A percentile compares a stretch with the other conserved stretches of the same genome.
phyloP scores from a whole-genome alignment of 2,329 filamentous ascomycete genomes.

The Phaeophleospora eucalypticola region DNA sequence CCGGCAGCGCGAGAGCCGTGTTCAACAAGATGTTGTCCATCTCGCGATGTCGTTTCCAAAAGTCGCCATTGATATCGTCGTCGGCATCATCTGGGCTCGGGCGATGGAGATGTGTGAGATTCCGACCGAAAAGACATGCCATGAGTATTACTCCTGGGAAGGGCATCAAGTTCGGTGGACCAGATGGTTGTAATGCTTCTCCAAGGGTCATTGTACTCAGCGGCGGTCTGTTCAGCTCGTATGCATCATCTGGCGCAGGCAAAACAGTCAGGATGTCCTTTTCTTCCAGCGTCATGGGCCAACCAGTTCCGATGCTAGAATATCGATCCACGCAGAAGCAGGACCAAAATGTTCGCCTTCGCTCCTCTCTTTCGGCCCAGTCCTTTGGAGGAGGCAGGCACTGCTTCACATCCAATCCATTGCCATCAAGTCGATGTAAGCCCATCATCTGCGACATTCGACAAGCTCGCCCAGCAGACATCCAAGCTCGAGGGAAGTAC shows the following conservation, averaged over 20 bases:
- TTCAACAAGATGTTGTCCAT: conserved; percentile 90
- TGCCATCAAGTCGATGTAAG: conserved; percentile 78
- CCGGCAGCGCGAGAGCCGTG: conserved; percentile 77
- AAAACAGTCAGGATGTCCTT: conserved; percentile 83
- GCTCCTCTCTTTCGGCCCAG: conserved; percentile 90
- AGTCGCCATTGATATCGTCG: conserved; percentile 83
- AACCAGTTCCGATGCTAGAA: conserved; percentile 91
- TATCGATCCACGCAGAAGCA: conserved; percentile 87
- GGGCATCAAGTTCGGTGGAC: conserved; percentile 69
- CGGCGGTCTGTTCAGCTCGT: conserved; percentile 72
- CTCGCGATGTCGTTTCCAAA: conserved; percentile 88
- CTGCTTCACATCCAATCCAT: conserved; percentile 84
- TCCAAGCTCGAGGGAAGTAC: conserved; percentile 94
- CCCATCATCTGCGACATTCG: conserved; percentile 88
- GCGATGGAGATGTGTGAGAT: conserved; percentile 85
- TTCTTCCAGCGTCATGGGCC: conserved; percentile 94
- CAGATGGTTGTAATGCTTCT: conserved; percentile 66
- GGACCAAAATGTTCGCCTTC: conserved; percentile 92
- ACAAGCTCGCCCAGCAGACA: conserved; percentile 79
- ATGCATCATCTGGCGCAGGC: conserved; percentile 79
- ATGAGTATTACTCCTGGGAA: conserved; percentile 79
- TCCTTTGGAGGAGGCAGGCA: conserved; percentile 81
- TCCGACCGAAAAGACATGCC: conserved; percentile 86
- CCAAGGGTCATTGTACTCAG: conserved; percentile 61
- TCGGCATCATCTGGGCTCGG: conserved; percentile 77